Evolutionary conservation across 441 rosid genomes (phyloP).

Genomic region (Gossypium schwendimanii): DNA sequence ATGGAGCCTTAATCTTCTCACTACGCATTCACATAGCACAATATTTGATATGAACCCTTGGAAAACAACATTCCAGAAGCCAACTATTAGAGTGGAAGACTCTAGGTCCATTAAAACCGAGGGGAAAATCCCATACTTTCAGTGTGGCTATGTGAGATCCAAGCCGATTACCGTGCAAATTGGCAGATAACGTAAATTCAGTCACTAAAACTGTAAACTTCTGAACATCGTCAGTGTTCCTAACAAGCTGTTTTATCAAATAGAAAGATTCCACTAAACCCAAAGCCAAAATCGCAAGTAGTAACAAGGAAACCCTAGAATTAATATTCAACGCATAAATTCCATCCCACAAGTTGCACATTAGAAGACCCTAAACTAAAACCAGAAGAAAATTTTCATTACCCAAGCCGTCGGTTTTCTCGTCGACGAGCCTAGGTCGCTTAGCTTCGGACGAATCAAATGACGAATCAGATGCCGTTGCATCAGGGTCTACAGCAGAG

Average conservation of each 20-base stretch:
- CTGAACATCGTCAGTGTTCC: background rate
- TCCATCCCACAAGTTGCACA: background rate
- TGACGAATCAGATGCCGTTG: slow-evolving; percentile 27
- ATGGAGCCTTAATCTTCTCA: background rate
- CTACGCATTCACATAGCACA: background rate
- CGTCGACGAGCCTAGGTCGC: slow-evolving; percentile 49
- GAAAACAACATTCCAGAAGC: background rate
- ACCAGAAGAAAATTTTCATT: background rate
- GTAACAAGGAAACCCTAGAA: background rate
- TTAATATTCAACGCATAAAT: background rate
- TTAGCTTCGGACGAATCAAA: slow-evolving; percentile 42
- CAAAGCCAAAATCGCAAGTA: background rate
- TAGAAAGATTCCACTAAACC: background rate
- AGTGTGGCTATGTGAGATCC: background rate
- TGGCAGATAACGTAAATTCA: background rate
- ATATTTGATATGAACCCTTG: background rate
- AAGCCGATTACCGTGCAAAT: background rate
- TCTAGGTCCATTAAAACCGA: background rate
- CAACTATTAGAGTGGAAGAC: background rate
- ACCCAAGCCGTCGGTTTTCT: slow-evolving; percentile 39
- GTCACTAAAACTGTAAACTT: background rate
- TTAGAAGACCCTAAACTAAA: slow-evolving; percentile 9
- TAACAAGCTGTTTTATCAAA: background rate
- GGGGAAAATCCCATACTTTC: background rate
- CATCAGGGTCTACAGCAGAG: slow-evolving; percentile 17